Evolutionary conservation across 352 stramenopile genomes (phyloP).

Genomic region (Globisporangium emineosum): DNA sequence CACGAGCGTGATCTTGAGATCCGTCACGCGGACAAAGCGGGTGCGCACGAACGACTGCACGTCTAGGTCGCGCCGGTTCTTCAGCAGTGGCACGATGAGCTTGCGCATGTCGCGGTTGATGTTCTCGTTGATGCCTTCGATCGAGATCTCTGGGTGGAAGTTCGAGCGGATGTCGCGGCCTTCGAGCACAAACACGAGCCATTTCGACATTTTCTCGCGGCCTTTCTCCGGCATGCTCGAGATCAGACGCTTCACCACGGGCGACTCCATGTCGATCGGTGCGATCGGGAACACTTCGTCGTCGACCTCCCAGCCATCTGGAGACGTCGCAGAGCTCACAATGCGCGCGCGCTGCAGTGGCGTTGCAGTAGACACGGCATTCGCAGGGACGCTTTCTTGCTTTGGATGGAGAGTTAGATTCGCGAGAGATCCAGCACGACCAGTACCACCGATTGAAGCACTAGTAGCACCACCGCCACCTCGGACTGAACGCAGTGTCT

Average conservation of each 20-base stretch:
- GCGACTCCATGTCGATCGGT: constrained; percentile 76
- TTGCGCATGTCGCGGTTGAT: constrained; percentile 61
- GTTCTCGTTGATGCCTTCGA: constrained; percentile 64
- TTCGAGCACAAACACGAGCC: constrained; percentile 68
- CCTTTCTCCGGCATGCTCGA: constrained; percentile 61
- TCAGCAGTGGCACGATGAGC: constrained; percentile 68
- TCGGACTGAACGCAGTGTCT: constrained; percentile 59
- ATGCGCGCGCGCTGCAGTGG: constrained; percentile 20
- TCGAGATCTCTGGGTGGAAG: constrained; percentile 68
- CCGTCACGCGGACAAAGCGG: constrained; percentile 55
- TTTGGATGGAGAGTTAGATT: neutral
- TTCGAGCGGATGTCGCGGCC: constrained; percentile 67
- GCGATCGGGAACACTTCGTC: constrained; percentile 62
- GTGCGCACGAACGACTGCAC: constrained; percentile 61
- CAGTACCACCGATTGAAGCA: constrained; percentile 12
- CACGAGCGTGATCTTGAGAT: constrained; percentile 66
- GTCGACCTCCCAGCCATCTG: constrained; percentile 54
- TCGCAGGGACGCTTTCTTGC: neutral
- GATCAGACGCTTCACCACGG: constrained; percentile 63
- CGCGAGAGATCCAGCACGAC: neutral
- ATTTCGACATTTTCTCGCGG: constrained; percentile 67
- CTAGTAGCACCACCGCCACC: constrained; percentile 30
- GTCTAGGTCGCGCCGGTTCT: constrained; percentile 67
- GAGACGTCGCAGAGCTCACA: constrained; percentile 27
- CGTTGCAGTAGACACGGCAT: constrained; percentile 7